Evolutionary conservation across 805 yeast genomes (phyloP), one percentile per base, ranked within the genome.

Genomic region (Candida manassasensis): DNA sequence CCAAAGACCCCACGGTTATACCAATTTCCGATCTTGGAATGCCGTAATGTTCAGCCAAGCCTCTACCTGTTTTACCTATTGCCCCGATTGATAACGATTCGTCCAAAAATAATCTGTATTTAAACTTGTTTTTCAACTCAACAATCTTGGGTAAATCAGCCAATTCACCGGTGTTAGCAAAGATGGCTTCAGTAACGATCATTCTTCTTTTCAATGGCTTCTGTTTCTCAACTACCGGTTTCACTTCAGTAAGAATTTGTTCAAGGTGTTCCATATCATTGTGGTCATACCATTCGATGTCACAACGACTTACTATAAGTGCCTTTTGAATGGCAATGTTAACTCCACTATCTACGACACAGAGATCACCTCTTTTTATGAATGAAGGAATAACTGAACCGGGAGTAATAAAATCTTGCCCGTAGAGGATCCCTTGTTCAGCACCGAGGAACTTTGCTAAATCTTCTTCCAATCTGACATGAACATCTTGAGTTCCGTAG

Each of bases 401-500:
- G 9, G 90, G 79, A 27, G 96, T 84, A 45, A 83, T 77, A 48
- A 84, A 81, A 53, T 90, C 97, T 67, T 93, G 98, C 29, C 97
- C 95, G 55, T 93, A 93, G 29, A 90, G 64, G 37, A 93, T 85
- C 32, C 87, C 79, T 37, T 73, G 73, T 44, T 85, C 95, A 3
- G 86, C 74, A 17, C 83, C 87, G 45, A 90, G 76, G 52, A 79
- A 90, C 21, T 67, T 56, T 9, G 96, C 79, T 40, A 93, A 61
- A 42, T 79, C 83, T 48, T 77, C 78, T 56, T 88, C 95, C 38
- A 85, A 69, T 48, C 81, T 72, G 37, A 79, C 80, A 54, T 93
- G 98, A 29, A 81, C 87, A 54, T 88, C 96, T 60, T 88, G 96
- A 41, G 88, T 84, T 42, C 98, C 98, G 58, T 89, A 93, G 52